Evolutionary conservation across 352 stramenopile genomes (phyloP), one percentile per base, ranked within the genome.

Genomic region (Phytophthora rubi): DNA sequence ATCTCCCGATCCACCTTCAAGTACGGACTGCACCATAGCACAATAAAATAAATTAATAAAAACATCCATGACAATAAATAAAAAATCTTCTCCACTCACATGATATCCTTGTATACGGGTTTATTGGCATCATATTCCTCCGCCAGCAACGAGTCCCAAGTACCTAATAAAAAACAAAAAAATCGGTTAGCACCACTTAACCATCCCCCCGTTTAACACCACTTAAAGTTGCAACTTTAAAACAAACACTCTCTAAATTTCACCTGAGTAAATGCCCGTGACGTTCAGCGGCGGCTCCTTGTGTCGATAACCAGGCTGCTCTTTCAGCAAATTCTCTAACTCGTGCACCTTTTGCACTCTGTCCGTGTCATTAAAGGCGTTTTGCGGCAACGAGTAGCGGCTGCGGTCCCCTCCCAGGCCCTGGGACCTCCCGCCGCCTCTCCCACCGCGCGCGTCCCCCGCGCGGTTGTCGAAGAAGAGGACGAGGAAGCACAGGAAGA

Each of bases 401-500:
- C 71, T 81, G 8, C 72, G 68, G 28, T 71, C 75, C 6, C 48
- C 49, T 16, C 52, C 65, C 26, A 77, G 54, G 49, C 59, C 62
- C 33, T 53, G 42, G 45, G 12, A 39, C 8, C 33, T 47, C 65
- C 3, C 30, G 26, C 55, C 52, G 13, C 69, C 53, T 21, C 59
- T 72, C 18, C 69, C 65, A 35, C 64, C 62, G 54, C 79, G 76
- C 59, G 73, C 63, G 35, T 88, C 76, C 21, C 77, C 76, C 9
- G 83, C 80, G 73, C 83, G 84, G 70, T 91, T 92, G 62, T 95
- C 88, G 56, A 95, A 92, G 70, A 95, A 93, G 28, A 95, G 73
- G 53, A 95, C 84, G 75, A 95, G 88, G 67, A 95, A 95, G 73
- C 88, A 95, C 26, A 95, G 75, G 53, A 95, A 95, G 53, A 95